These are phyloP conservation scores for Apiospora rasikravindrae DNA, from an alignment of 2,329 filamentous ascomycete species.

Conservation along the genomic window DNA sequence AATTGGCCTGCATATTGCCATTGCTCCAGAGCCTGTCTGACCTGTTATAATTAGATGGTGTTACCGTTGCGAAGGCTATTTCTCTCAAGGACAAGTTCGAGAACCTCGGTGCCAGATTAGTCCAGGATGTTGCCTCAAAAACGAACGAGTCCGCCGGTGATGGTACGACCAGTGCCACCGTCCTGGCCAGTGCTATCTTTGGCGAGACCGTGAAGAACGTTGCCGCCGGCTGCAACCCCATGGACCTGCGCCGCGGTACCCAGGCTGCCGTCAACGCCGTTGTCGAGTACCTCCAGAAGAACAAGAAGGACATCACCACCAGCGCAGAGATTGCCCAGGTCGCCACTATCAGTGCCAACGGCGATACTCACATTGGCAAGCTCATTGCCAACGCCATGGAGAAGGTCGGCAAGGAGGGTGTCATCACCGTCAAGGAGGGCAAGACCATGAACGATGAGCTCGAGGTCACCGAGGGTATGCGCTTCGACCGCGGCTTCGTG, in stretches of 20 bases:
- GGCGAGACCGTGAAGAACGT: conserved; percentile 99
- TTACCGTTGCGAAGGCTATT: conserved; percentile 88
- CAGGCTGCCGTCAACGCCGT: conserved; percentile 96
- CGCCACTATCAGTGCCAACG: conserved; percentile 97
- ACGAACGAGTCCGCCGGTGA: conserved; percentile 99
- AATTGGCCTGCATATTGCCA: neutral
- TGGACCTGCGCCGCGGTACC: conserved; percentile 96
- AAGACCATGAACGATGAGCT: conserved; percentile 98
- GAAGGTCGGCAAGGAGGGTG: conserved; percentile 99
- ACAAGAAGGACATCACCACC: conserved; percentile 98
- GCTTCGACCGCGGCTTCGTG: conserved; percentile 98
- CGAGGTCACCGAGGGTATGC: conserved; percentile 99
- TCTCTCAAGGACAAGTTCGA: conserved; percentile 98
- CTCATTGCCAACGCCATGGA: conserved; percentile 99
- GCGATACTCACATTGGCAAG: conserved; percentile 91
- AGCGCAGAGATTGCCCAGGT: conserved; percentile 97
- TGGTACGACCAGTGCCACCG: conserved; percentile 96
- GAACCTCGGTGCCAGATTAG: conserved; percentile 94
- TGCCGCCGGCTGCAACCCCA: conserved; percentile 98
- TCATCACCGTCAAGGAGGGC: conserved; percentile 99
- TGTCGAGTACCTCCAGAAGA: conserved; percentile 89
- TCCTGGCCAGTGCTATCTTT: conserved; percentile 97
- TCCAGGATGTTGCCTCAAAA: conserved; percentile 98
- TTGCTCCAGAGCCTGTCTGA: conserved; percentile 17
- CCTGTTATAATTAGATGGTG: conserved; percentile 69